Conservation (phyloP, 2,329 filamentous ascomycete species). For the Bimuria novae-zelandiae region DNA sequence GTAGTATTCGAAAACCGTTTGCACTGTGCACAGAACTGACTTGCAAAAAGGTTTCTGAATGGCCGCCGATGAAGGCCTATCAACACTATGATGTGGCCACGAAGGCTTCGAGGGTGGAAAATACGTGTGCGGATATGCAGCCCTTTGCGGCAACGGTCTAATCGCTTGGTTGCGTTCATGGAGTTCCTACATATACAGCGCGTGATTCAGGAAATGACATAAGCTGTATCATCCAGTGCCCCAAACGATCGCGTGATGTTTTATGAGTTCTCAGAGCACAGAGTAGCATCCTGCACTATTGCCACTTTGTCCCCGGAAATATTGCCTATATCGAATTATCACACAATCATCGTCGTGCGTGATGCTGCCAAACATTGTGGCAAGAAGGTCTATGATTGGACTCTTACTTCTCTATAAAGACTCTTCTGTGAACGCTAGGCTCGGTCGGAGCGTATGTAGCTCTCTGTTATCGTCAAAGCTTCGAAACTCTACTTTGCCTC, state of each 20-base stretch:
- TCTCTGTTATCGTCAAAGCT: no score
- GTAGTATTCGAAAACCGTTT: neutral
- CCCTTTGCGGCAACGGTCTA: neutral
- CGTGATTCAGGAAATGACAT: neutral
- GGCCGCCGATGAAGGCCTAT: neutral
- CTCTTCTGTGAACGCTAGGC: neutral
- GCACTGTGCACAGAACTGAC: neutral
- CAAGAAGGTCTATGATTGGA: no score
- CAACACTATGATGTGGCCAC: no score
- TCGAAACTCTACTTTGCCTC: constrained; percentile 8
- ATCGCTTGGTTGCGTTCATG: neutral
- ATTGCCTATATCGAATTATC: no score
- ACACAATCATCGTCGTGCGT: no score
- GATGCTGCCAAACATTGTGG: no score
- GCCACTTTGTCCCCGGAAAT: neutral
- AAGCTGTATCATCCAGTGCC: neutral
- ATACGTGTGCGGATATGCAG: neutral
- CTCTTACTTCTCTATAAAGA: neutral
- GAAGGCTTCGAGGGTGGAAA: no score
- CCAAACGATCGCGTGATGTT: neutral
- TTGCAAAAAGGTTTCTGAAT: neutral
- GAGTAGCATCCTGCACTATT: neutral
- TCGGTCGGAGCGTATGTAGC: neutral
- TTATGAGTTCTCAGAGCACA: neutral
- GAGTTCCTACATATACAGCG: no score